Conservation (phyloP, 441 rosid species). For the Erodium texanum region DNA sequence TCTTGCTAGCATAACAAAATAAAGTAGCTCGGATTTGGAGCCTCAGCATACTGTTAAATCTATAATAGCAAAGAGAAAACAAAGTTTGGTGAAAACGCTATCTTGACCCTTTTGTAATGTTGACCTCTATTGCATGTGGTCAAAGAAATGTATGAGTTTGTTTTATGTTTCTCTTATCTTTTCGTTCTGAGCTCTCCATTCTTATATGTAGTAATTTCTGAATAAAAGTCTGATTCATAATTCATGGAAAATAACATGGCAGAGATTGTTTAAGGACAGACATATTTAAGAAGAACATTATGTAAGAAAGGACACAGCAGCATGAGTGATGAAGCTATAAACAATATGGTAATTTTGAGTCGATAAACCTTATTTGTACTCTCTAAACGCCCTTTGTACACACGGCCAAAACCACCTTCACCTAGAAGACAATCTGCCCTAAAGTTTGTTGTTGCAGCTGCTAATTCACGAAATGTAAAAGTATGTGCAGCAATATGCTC, state of each 20-base stretch:
- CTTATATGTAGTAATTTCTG: background rate
- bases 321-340: background rate
- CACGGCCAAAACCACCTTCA: slow-evolving; percentile 64
- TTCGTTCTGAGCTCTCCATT: background rate
- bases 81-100: background rate
- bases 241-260: too few relatives aligned
- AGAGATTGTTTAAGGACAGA: too few relatives aligned
- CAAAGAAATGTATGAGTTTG: background rate
- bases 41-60: too few relatives aligned
- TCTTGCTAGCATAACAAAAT: background rate
- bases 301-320: too few relatives aligned
- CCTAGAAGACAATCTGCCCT: slow-evolving; percentile 54
- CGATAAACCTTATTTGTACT: slow-evolving; percentile 35
- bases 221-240: background rate
- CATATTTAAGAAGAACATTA: too few relatives aligned
- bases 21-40: background rate
- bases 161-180: background rate
- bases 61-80: background rate
- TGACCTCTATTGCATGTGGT: background rate
- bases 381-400: slow-evolving; percentile 49
- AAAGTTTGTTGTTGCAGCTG: slow-evolving; percentile 47
- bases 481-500: slow-evolving; percentile 46
- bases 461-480: slow-evolving; percentile 46
- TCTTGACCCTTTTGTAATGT: background rate
- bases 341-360: background rate